Evolutionary conservation across 139 green algal species (phyloP).

Genomic region (Chlorella ohadii): DNA sequence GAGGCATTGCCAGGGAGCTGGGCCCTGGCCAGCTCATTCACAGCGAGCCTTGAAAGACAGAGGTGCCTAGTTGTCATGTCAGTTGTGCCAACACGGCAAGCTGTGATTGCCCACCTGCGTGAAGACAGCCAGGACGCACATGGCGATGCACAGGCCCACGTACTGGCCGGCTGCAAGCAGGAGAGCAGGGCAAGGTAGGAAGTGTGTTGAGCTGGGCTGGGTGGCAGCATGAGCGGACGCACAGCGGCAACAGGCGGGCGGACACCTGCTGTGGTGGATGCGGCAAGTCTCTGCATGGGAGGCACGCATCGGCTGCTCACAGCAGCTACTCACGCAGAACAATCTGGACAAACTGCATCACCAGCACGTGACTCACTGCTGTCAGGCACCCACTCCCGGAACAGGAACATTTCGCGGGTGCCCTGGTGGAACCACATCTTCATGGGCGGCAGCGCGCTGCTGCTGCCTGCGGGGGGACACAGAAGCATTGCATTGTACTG

Average conservation of each 20-base stretch:
- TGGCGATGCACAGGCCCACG: conserved; percentile 31
- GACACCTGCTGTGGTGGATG: too few relatives aligned
- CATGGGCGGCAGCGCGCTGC: conserved; percentile 37
- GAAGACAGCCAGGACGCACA: conserved; percentile 29
- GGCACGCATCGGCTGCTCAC: too few relatives aligned
- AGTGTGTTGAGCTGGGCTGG: not conserved
- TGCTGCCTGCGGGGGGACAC: conserved; percentile 5
- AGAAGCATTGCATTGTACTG: too few relatives aligned
- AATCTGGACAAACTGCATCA: too few relatives aligned
- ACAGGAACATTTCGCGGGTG: conserved; percentile 40
- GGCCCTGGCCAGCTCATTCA: too few relatives aligned
- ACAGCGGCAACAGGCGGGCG: not conserved
- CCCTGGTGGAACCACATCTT: conserved; percentile 48
- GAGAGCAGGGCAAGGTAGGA: not conserved
- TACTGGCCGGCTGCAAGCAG: conserved; percentile 23
- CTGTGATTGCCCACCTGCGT: not conserved
- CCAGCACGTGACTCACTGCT: not conserved
- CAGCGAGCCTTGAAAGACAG: too few relatives aligned
- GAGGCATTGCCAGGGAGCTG: too few relatives aligned
- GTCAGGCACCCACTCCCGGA: conserved; percentile 48
- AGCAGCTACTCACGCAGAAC: too few relatives aligned
- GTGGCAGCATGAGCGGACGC: not conserved
- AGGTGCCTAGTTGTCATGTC: too few relatives aligned
- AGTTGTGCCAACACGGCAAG: too few relatives aligned
- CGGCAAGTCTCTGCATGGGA: too few relatives aligned